These are phyloP conservation scores for Moesziomyces aphidis DNA, from an alignment of 1,284 basidiomycete species.

Conservation along the genomic window DNA sequence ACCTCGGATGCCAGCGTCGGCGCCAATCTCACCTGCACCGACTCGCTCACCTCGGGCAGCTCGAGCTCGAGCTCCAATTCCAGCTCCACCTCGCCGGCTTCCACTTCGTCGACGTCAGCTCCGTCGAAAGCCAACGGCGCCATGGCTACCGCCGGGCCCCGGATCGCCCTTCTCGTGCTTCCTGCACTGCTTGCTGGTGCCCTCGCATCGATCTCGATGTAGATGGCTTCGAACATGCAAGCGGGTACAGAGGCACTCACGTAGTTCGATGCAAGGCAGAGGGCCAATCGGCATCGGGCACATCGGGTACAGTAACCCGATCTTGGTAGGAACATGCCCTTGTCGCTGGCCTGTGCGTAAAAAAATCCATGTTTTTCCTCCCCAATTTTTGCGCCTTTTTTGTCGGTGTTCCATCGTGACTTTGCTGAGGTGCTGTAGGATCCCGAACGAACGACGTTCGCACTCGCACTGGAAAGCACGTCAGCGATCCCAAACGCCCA, in stretches of 20 bases:
- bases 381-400: neutral
- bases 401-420: neutral
- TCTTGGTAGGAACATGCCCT: too few relatives aligned
- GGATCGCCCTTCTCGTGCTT: neutral
- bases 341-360: neutral
- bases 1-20: slow-evolving; percentile 18
- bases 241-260: too few relatives aligned
- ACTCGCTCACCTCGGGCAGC: slow-evolving; percentile 13
- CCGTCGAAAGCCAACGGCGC: slow-evolving; percentile 10
- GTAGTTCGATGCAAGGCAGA: too few relatives aligned
- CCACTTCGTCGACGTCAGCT: slow-evolving; percentile 4
- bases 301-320: neutral
- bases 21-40: slow-evolving; percentile 26
- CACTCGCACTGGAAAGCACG: neutral
- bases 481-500: too few relatives aligned
- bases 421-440: too few relatives aligned
- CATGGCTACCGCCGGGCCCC: neutral
- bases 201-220: slow-evolving; percentile 3
- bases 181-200: slow-evolving; percentile 16
- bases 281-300: neutral
- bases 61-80: neutral
- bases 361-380: neutral
- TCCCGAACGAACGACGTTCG: too few relatives aligned
- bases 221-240: neutral
- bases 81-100: neutral